phyloP scores from a whole-genome alignment of 2,329 filamentous ascomycete species.

The Tolypocladium paradoxum region DNA sequence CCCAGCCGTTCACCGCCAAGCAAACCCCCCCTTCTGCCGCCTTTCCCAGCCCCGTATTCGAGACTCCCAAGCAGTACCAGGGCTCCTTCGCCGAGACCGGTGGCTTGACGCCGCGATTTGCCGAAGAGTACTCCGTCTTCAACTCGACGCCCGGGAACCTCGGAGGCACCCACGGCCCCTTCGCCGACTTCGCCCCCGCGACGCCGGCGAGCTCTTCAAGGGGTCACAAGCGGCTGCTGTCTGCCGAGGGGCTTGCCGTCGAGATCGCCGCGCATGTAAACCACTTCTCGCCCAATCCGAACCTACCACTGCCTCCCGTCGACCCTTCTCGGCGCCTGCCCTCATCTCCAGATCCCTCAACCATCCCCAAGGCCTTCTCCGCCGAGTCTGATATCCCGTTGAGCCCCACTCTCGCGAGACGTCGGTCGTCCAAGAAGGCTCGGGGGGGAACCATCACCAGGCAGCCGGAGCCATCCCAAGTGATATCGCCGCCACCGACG shows the following conservation, averaged over 20 bases:
- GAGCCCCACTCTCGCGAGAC: conserved; percentile 17
- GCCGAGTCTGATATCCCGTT: conserved; percentile 14
- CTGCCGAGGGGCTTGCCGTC: conserved; percentile 34
- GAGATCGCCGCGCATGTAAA: conserved; percentile 52
- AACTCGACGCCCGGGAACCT: conserved; percentile 52
- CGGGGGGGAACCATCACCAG: conserved; percentile 28
- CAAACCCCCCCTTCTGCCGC: conserved; percentile 43
- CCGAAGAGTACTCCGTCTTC: conserved; percentile 56
- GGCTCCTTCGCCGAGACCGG: conserved; percentile 36
- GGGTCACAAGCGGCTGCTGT: conserved; percentile 39
- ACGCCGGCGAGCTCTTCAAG: conserved; percentile 21
- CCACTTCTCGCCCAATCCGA: conserved; percentile 44
- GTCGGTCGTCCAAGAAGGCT: conserved; percentile 31
- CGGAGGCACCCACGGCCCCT: conserved; percentile 32
- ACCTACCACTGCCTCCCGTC: conserved; percentile 46
- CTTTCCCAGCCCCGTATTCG: conserved; percentile 44
- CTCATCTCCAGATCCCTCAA: conserved; percentile 43
- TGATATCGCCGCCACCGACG: conserved; percentile 50
- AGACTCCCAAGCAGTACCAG: conserved; percentile 41
- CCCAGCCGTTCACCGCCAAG: conserved; percentile 48
- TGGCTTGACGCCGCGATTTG: conserved; percentile 51
- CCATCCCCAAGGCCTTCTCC: conserved; percentile 18
- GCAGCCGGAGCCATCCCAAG: conserved; percentile 32
- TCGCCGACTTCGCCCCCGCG: conserved; percentile 32
- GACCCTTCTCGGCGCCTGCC: conserved; percentile 46